phyloP scores from a whole-genome alignment of 1,139 yeast species.

The Pichia sp. region DNA sequence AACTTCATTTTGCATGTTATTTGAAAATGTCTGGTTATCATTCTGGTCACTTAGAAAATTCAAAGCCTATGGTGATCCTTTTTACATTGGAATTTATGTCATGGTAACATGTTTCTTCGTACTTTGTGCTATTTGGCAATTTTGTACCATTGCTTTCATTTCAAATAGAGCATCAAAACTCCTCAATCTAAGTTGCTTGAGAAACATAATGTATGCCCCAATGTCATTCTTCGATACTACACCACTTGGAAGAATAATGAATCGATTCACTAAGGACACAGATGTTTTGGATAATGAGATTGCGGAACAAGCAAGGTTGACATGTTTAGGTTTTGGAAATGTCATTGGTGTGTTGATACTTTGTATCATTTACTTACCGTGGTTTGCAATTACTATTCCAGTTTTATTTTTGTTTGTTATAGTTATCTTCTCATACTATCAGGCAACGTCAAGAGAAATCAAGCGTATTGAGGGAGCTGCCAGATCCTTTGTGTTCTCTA shows the following conservation, averaged over 20 bases:
- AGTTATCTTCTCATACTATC: constrained; percentile 56
- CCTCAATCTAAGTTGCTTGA: constrained; percentile 42
- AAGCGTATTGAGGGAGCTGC: constrained; percentile 73
- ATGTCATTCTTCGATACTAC: constrained; percentile 57
- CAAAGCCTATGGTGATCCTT: constrained; percentile 49
- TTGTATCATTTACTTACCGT: constrained; percentile 70
- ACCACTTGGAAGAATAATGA: constrained; percentile 56
- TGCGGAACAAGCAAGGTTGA: constrained; percentile 48
- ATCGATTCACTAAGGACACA: constrained; percentile 59
- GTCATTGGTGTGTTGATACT: constrained; percentile 62
- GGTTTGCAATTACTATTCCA: constrained; percentile 57
- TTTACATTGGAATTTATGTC: constrained; percentile 71
- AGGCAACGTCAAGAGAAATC: constrained; percentile 71
- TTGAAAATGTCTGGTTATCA: constrained; percentile 78
- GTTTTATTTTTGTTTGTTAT: constrained; percentile 45
- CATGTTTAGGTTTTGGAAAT: constrained; percentile 46
- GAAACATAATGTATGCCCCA: constrained; percentile 46
- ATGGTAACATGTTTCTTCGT: constrained; percentile 41
- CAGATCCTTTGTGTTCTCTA: constrained; percentile 58
- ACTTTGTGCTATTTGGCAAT: constrained; percentile 39
- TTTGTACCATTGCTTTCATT: constrained; percentile 35
- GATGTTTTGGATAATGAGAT: constrained; percentile 58
- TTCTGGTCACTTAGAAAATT: constrained; percentile 72
- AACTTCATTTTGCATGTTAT: constrained; percentile 56
- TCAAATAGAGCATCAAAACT: constrained; percentile 37